phyloP scores from a whole-genome alignment of 306 rosid genomes.

The Alnus rubra region DNA sequence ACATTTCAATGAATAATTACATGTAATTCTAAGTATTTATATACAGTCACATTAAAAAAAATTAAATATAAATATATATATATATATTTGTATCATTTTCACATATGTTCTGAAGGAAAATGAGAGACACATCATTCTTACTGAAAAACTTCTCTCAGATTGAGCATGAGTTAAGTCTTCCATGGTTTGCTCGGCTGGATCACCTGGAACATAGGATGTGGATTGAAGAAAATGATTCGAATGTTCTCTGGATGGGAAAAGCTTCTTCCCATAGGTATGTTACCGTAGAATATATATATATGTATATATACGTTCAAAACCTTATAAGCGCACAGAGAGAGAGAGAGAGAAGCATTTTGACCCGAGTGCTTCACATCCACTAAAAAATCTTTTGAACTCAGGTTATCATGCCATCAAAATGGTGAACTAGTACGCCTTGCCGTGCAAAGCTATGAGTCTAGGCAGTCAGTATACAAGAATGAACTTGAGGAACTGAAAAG shows the following conservation, averaged over 20 bases:
- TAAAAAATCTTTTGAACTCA: neutral
- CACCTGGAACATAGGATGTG: constrained; percentile 58
- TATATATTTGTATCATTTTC: too few relatives aligned
- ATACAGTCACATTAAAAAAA: too few relatives aligned
- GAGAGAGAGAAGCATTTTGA: neutral
- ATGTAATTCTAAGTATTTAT: too few relatives aligned
- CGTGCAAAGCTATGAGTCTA: constrained; percentile 29
- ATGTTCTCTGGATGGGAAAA: constrained; percentile 48
- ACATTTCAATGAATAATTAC: too few relatives aligned
- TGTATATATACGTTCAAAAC: neutral
- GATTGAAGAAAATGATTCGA: constrained; percentile 43
- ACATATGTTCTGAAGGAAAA: too few relatives aligned
- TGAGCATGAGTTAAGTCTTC: constrained; percentile 43
- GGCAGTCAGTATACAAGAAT: constrained; percentile 41
- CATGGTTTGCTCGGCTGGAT: constrained; percentile 64
- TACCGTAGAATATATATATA: too few relatives aligned
- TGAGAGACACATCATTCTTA: neutral
- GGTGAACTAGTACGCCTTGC: constrained; percentile 46
- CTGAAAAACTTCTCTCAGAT: constrained; percentile 29
- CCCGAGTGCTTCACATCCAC: neutral
- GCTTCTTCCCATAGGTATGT: constrained; percentile 34
- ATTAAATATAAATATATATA: too few relatives aligned
- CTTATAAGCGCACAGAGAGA: too few relatives aligned
- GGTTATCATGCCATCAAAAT: constrained; percentile 31
- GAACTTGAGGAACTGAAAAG: constrained; percentile 47